Conservation (phyloP, 106 monocot species). For the Xerophyta viscosa region DNA sequence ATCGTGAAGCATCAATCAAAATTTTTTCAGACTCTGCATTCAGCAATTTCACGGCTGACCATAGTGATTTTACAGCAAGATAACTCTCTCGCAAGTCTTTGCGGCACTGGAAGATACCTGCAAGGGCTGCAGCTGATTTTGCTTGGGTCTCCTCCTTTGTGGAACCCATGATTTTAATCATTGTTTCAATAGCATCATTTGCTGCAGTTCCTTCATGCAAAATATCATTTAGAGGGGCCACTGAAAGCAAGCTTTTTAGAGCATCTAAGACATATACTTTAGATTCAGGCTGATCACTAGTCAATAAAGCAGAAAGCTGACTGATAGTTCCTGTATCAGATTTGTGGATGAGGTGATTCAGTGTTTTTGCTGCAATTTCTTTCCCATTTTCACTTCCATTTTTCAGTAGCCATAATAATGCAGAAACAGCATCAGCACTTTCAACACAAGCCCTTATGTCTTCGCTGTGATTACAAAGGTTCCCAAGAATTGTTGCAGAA, state of each 20-base stretch:
- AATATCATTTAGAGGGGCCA: constrained; percentile 77
- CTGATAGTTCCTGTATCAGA: constrained; percentile 92
- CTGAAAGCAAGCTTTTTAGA: constrained; percentile 71
- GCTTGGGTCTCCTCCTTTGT: constrained; percentile 88
- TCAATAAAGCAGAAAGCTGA: constrained; percentile 85
- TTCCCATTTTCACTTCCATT: constrained; percentile 95
- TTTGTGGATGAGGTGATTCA: constrained; percentile 91
- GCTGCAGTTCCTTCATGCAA: constrained; percentile 94
- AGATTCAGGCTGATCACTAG: constrained; percentile 93
- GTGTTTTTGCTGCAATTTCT: constrained; percentile 85
- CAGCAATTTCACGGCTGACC: constrained; percentile 62
- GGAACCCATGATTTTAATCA: constrained; percentile 66
- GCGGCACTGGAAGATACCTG: constrained; percentile 70
- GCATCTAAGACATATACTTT: constrained; percentile 95
- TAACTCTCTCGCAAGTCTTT: constrained; percentile 93
- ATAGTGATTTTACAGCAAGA: constrained; percentile 68
- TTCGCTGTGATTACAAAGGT: constrained; percentile 97
- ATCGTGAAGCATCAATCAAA: constrained; percentile 44
- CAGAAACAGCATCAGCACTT: constrained; percentile 99
- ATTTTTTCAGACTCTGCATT: constrained; percentile 58
- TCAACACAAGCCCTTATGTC: constrained; percentile 96
- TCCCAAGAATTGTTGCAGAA: constrained; percentile 92
- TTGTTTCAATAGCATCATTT: constrained; percentile 96
- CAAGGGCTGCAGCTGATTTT: constrained; percentile 84
- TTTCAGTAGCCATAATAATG: constrained; percentile 93